Base-by-base conservation (phyloP, 2,329 filamentous ascomycete species). In the Ophiocordyceps sinensis region DNA sequence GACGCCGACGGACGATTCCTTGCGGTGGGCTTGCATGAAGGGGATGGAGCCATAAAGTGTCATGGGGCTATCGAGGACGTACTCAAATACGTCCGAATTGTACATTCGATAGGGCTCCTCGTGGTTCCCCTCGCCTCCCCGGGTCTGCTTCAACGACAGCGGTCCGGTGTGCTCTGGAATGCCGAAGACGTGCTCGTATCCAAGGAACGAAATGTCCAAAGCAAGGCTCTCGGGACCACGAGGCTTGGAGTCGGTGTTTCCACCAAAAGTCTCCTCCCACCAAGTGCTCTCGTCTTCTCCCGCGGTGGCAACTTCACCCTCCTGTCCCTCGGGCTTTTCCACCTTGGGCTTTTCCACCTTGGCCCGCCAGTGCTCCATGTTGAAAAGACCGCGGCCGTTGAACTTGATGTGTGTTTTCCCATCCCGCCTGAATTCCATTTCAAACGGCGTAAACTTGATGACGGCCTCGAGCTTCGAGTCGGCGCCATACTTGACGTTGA, bases 261-360 rank as follows among this genome's bases (percentile, higher is more conserved):
- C 88, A 48, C 89, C 89, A 60, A 98, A 98, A 0, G 74, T 77
- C 66, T 98, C 91, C 7, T 98, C 91, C 91, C 91, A 98, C 86
- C 87, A 95, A 4, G 88, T 95, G 62, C 80, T 83, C 57, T 95
- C 84, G 49, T 91, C 84, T 47, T 82, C 76, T 13, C 68, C n/a
- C n/a, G n/a, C 70, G 11, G 61, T 58, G 12, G 62, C 59, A 23
- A 66, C 58, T 39, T 66, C 69, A n/a, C 60, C 57, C 10, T 63
- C 58, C 43, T 66, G 60, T 5, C 57, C 61, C 38, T 64, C 59
- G 42, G 67, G 66, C 50, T 70, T 66, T 35, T 94, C 88, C 14
- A 86, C 63, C 71, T 94, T 94, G 36, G 82, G 66, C 50, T 70
- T 66, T 35, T 94, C 88, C 14, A 86, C 63, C 71, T 94, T 94